phyloP scores from a whole-genome alignment of 2,329 filamentous ascomycete species.

The Aspergillus luchuensis region DNA sequence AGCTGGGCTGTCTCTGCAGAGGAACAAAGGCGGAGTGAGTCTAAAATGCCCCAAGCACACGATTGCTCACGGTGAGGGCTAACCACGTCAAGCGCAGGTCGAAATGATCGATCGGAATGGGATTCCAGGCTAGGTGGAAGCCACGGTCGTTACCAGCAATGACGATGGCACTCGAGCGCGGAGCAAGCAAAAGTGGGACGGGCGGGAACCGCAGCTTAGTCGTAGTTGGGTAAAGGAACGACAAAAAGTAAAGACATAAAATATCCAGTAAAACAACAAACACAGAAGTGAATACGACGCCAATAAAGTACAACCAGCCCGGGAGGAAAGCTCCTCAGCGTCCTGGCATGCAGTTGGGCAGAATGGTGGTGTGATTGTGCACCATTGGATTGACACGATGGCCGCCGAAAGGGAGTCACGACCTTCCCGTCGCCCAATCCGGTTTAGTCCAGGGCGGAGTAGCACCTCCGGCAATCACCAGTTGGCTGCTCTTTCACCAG shows the following conservation, averaged over 20 bases:
- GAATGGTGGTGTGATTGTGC: constrained; percentile 15
- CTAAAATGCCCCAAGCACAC: not conserved
- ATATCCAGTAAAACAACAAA: constrained; percentile 7
- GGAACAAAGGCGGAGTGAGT: not conserved
- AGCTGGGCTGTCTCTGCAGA: not conserved
- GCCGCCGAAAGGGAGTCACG: constrained; percentile 1
- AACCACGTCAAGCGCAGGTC: not conserved
- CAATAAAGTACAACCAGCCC: constrained; percentile 4
- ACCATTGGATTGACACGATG: not conserved
- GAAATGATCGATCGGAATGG: constrained; percentile 1
- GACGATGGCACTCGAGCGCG: constrained; percentile 13
- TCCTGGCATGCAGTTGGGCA: constrained; percentile 14
- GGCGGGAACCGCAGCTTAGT: constrained; percentile 21
- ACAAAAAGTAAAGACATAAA: constrained; percentile 13
- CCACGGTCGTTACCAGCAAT: constrained; percentile 8
- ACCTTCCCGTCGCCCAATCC: constrained; percentile 3
- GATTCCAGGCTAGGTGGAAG: constrained; percentile 6
- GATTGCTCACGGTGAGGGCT: not conserved
- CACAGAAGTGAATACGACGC: constrained; percentile 3
- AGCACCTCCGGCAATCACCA: not conserved
- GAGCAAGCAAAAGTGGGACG: constrained; percentile 22
- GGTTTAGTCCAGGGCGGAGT: constrained; percentile 7
- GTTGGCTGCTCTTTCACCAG: too few species aligned
- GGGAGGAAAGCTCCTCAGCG: constrained; percentile 9
- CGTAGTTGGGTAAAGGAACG: constrained; percentile 21